Evolutionary conservation across 1,284 basidiomycete genomes (phyloP).

Genomic region (Chalciporus sp.): DNA sequence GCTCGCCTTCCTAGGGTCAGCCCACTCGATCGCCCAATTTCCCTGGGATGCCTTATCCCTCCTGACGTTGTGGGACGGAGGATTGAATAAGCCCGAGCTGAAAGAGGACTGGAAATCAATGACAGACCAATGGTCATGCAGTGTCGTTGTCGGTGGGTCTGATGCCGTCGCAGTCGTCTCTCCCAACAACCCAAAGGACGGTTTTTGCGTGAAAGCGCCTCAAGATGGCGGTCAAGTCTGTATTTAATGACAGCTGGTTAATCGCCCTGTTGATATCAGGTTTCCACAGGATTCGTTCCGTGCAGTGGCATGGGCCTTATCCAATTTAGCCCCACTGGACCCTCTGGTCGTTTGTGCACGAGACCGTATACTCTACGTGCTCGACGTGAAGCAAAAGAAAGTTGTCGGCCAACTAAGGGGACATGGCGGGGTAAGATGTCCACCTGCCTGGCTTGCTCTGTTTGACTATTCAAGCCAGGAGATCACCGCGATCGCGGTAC

Average conservation of each 20-base stretch:
- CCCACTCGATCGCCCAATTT: conserved; percentile 50
- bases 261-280: conserved; percentile 8
- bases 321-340: conserved; percentile 43
- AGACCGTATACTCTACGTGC: conserved; percentile 54
- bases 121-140: conserved; percentile 47
- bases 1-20: conserved; percentile 28
- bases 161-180: conserved; percentile 34
- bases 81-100: conserved; percentile 34
- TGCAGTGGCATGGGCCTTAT: conserved; percentile 60
- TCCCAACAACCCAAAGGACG: conserved; percentile 27
- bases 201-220: conserved; percentile 38
- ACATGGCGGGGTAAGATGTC: conserved; percentile 63
- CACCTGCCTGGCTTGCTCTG: neutral
- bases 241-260: neutral
- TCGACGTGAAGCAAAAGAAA: conserved; percentile 43
- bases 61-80: conserved; percentile 49
- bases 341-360: conserved; percentile 59
- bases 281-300: conserved; percentile 19
- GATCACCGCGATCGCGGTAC: conserved; percentile 66
- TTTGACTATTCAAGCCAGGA: conserved; percentile 41
- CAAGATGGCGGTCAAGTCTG: conserved; percentile 22
- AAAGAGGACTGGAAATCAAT: conserved; percentile 47
- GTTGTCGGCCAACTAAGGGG: conserved; percentile 56
- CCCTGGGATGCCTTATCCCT: conserved; percentile 58
- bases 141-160: conserved; percentile 49